These are phyloP conservation scores for Gossypium australe DNA, from an alignment of 345 rosid genomes.

Conservation along the genomic window DNA sequence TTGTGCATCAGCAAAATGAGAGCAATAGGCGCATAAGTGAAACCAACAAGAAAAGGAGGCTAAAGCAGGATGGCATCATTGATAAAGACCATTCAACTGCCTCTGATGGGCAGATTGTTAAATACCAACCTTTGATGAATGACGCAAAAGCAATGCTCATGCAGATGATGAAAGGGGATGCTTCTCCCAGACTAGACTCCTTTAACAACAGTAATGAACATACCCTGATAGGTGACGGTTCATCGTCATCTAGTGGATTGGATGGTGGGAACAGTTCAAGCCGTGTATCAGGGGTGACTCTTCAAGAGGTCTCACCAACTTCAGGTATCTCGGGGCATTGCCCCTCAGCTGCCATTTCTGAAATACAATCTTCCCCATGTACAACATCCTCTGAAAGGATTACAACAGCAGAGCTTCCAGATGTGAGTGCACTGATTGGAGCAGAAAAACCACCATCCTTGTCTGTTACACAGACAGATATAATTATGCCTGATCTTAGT, in stretches of 20 bases:
- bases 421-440: constrained; percentile 24
- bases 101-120: constrained; percentile 87
- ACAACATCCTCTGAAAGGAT: constrained; percentile 39
- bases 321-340: constrained; percentile 25
- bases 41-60: constrained; percentile 82
- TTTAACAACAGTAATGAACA: constrained; percentile 37
- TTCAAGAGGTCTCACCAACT: constrained; percentile 71
- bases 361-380: constrained; percentile 34
- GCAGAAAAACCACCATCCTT: constrained; percentile 29
- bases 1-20: constrained; percentile 93
- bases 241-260: constrained; percentile 35
- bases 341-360: constrained; percentile 40
- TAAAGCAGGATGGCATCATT: constrained; percentile 58
- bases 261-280: constrained; percentile 45
- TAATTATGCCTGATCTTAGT: constrained; percentile 41
- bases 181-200: constrained; percentile 49
- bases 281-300: constrained; percentile 56
- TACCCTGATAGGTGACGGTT: constrained; percentile 44
- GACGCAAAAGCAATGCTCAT: constrained; percentile 67
- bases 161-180: constrained; percentile 57
- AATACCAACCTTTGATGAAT: constrained; percentile 72
- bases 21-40: constrained; percentile 69
- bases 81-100: constrained; percentile 42
- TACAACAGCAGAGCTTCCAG: constrained; percentile 36
- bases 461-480: constrained; percentile 37